These are phyloP conservation scores for Phytophthora brassicae DNA, from an alignment of 352 stramenopile species.

Conservation along the genomic window DNA sequence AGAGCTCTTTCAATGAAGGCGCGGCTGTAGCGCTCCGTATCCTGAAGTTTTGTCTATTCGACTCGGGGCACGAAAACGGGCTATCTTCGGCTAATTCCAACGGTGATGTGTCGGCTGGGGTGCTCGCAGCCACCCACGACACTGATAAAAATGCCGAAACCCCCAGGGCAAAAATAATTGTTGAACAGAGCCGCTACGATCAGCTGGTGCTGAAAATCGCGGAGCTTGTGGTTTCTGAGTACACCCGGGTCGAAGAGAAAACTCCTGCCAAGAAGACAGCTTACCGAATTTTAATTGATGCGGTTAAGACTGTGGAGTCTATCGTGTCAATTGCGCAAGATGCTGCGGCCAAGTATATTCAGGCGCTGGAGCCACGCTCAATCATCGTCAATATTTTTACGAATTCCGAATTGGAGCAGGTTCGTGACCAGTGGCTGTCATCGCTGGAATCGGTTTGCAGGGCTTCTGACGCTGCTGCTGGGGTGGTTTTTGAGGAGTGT, in stretches of 20 bases:
- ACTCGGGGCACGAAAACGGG: constrained; percentile 55
- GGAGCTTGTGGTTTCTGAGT: constrained; percentile 77
- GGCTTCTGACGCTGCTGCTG: constrained; percentile 38
- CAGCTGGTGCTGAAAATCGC: constrained; percentile 76
- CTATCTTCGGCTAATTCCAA: constrained; percentile 40
- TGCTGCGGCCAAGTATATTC: constrained; percentile 70
- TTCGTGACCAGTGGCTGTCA: constrained; percentile 85
- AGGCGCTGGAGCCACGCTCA: constrained; percentile 36
- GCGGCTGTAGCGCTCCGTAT: constrained; percentile 81
- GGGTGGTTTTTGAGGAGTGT: constrained; percentile 68
- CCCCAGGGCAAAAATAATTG: constrained; percentile 47
- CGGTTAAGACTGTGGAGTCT: constrained; percentile 80
- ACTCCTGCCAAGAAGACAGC: constrained; percentile 41
- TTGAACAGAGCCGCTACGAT: constrained; percentile 65
- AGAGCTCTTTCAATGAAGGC: constrained; percentile 82
- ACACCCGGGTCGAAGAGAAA: constrained; percentile 43
- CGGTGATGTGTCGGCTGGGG: constrained; percentile 22
- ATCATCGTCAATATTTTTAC: constrained; percentile 65
- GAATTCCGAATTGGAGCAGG: constrained; percentile 67
- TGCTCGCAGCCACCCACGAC: constrained; percentile 4
- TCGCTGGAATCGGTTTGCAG: constrained; percentile 76
- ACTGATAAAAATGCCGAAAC: constrained; percentile 12
- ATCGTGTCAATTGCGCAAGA: constrained; percentile 73
- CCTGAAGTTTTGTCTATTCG: constrained; percentile 84
- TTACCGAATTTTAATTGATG: constrained; percentile 81